Evolutionary conservation across 495 filamentous ascomycete species (phyloP).

Genomic region (Talaromyces ruber): DNA sequence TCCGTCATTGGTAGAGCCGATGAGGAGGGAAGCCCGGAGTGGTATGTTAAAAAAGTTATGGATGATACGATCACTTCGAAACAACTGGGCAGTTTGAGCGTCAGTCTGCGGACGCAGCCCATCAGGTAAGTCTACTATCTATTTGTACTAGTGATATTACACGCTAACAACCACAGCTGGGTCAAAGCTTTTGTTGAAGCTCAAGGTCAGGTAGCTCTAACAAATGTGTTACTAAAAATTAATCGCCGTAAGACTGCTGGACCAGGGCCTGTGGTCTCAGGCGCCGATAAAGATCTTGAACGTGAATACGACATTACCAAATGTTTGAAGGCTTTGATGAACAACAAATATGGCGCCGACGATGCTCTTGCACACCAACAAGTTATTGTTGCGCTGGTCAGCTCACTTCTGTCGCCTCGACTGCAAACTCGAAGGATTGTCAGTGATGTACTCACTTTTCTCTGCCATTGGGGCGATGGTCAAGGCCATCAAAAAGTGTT

Average conservation of each 20-base stretch:
- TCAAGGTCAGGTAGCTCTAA: slow-evolving; percentile 92
- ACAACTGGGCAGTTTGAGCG: slow-evolving; percentile 81
- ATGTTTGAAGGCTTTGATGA: slow-evolving; percentile 94
- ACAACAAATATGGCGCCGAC: slow-evolving; percentile 97
- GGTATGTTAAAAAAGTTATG: slow-evolving; percentile 97
- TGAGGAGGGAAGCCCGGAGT: slow-evolving; percentile 94
- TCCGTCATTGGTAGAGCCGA: slow-evolving; percentile 65
- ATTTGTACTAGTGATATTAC: background rate
- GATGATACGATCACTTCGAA: slow-evolving; percentile 89
- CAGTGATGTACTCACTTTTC: slow-evolving; percentile 91
- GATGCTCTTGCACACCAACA: slow-evolving; percentile 89
- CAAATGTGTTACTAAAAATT: slow-evolving; percentile 87
- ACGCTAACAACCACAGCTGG: slow-evolving; percentile 43
- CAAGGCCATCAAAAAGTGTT: slow-evolving; percentile 92
- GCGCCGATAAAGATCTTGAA: slow-evolving; percentile 78
- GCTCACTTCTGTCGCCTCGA: slow-evolving; percentile 78
- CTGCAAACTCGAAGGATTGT: slow-evolving; percentile 90
- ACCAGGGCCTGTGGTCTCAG: slow-evolving; percentile 54
- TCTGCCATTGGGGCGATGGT: slow-evolving; percentile 94
- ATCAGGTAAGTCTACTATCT: slow-evolving; percentile 49
- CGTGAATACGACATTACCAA: slow-evolving; percentile 97
- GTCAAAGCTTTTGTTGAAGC: slow-evolving; percentile 95
- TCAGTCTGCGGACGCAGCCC: slow-evolving; percentile 90
- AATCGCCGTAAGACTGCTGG: slow-evolving; percentile 78
- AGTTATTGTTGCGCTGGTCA: slow-evolving; percentile 81